Base-by-base conservation (phyloP, 129 eudicot species). In the Scalesia atractyloides region DNA sequence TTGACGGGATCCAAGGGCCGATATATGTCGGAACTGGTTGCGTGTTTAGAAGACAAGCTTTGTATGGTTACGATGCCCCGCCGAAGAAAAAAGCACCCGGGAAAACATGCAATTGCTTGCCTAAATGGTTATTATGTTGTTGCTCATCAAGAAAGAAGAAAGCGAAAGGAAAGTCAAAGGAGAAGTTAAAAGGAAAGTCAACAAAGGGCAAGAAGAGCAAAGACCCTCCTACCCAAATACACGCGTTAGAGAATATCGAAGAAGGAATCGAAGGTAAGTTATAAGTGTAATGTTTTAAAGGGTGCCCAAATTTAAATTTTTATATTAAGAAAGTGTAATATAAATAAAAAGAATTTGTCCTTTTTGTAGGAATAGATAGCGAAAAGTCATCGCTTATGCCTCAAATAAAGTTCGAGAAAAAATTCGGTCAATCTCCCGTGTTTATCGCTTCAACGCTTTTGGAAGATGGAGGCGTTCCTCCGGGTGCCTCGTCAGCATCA, bases 1-100 rank as follows among this genome's bases (percentile, higher is more conserved):
- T 91, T 50, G 96, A 91, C 62, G 97, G 97, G 73, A 88, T 91
- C 52, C 97, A 91, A 86, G 97, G 97, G 24, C 97, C 97, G 3
- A 91, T 91, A 68, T 91, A 91, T 19, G 97, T 91, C 39, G 97
- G 97, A 72, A 91, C 97, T 9, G 97, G 97, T 13, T 91, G 97
- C 64, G 96, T 88, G 77, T 91, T 91, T 73, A 76, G 97, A 77
- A 84, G 97, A 82, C 97, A 91, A 80, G 97, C 97, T 9, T 77
- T 91, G 15, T 91, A 91, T 65, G 97, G 97, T 60, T 91, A 82
- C 49, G 97, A 91, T 79, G 97, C 97, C 48, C 97, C 97, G 5
- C 74, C 74, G n/a, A 89, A 88, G 81, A 87, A 85, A 79, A 91
- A 91, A 80, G 73, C 96, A 17, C 96, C 96, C 1, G 97, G 97